Percentiles rank a stretch among this genome's conserved stretches.
Conservation (phyloP, 2,329 filamentous ascomycete species). For the Epichloe uncinata region DNA sequence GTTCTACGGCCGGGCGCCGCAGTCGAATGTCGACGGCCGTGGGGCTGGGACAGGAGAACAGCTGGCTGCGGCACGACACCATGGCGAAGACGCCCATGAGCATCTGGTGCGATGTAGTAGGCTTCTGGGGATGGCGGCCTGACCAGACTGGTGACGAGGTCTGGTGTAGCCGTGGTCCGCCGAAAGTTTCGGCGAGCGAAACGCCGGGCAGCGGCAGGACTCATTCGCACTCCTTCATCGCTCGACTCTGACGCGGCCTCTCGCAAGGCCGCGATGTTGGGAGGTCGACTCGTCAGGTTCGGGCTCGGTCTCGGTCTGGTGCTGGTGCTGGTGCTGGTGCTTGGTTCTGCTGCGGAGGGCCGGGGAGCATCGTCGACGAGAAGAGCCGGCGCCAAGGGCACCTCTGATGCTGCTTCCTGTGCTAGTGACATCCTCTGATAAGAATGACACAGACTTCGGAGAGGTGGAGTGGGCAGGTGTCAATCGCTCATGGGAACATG, state of each 20-base stretch:
- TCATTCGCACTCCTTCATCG: slow-evolving; percentile 23
- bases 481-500: not conserved
- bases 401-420: not conserved
- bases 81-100: slow-evolving; percentile 12
- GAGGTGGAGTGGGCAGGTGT: not conserved
- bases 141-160: slow-evolving; percentile 26
- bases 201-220: slow-evolving; percentile 21
- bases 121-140: slow-evolving; percentile 25
- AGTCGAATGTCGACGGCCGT: slow-evolving; percentile 11
- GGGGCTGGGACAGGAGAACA: slow-evolving; percentile 2
- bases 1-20: slow-evolving; percentile 17
- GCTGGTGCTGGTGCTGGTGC: not conserved
- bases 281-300: not conserved
- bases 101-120: slow-evolving; percentile 17
- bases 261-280: slow-evolving; percentile 1
- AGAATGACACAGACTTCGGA: not conserved
- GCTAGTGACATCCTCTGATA: slow-evolving; percentile 3
- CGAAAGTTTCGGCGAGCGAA: slow-evolving; percentile 24
- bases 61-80: slow-evolving; percentile 7
- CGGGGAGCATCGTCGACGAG: not conserved
- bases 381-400: not conserved
- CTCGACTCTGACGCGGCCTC: slow-evolving; percentile 21
- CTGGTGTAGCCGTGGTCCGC: slow-evolving; percentile 23
- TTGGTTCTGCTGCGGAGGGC: not conserved
- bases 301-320: not conserved